These are phyloP conservation scores for Nelumbo lutea DNA, from an alignment of 164 flowering plant species.

Conservation along the genomic window DNA sequence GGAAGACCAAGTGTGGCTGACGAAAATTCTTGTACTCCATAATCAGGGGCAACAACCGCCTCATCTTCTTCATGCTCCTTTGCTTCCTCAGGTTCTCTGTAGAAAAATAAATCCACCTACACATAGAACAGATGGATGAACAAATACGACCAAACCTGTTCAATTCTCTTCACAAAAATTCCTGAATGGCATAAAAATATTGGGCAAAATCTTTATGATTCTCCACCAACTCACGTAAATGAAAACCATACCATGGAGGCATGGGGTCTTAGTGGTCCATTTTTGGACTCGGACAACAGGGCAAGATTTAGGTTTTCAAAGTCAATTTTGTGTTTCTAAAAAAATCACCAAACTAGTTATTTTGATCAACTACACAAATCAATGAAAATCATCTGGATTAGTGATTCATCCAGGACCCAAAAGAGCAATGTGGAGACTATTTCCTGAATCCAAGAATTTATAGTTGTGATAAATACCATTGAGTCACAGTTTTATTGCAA, in stretches of 20 bases:
- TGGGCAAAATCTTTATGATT: neutral
- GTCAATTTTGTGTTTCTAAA: too few species aligned
- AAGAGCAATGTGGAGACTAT: too few species aligned
- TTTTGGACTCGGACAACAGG: neutral
- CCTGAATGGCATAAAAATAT: too few species aligned
- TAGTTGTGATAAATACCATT: too few species aligned
- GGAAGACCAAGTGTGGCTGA: constrained; percentile 14
- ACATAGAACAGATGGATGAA: constrained; percentile 3
- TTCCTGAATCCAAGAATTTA: too few species aligned
- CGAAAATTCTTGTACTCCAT: constrained; percentile 26
- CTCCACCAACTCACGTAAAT: neutral
- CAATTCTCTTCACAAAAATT: too few species aligned
- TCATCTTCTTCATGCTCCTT: constrained; percentile 68
- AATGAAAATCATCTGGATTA: too few species aligned
- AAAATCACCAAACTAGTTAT: too few species aligned
- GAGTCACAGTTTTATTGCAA: too few species aligned
- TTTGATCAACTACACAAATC: too few species aligned
- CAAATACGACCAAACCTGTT: neutral
- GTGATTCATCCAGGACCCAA: too few species aligned
- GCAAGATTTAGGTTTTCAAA: neutral
- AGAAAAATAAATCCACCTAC: constrained; percentile 86
- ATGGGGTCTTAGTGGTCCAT: neutral
- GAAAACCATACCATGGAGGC: neutral
- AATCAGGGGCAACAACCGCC: constrained; percentile 31
- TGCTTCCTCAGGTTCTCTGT: constrained; percentile 80